These are phyloP conservation scores for Eremomyces bilateralis DNA, from an alignment of 495 filamentous ascomycete species.

Conservation along the genomic window DNA sequence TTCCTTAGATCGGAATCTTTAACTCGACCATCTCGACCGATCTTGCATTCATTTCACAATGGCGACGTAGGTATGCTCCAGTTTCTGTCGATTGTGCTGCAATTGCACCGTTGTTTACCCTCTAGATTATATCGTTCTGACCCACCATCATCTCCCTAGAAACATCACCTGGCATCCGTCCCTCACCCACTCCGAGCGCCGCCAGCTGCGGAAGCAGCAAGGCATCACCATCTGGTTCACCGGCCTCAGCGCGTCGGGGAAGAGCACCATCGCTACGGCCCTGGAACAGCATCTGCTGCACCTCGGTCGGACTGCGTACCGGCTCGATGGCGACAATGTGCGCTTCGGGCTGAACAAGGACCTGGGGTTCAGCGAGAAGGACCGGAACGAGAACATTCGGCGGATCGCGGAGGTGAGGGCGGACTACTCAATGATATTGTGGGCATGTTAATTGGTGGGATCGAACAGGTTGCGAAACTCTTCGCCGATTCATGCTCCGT, in stretches of 20 bases:
- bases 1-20: no score
- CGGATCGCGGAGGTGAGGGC: slow-evolving; percentile 60
- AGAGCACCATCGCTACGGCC: slow-evolving; percentile 87
- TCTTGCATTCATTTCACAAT: no score
- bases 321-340: slow-evolving; percentile 95
- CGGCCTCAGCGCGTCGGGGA: slow-evolving; percentile 82
- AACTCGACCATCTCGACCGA: no score
- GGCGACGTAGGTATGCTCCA: no score
- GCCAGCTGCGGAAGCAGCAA: slow-evolving; percentile 51
- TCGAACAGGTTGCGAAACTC: slow-evolving; percentile 60
- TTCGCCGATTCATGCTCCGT: slow-evolving; percentile 79
- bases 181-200: slow-evolving; percentile 70
- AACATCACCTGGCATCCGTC: slow-evolving; percentile 98
- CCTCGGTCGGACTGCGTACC: slow-evolving; percentile 60
- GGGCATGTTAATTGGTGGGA: not conserved
- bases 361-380: slow-evolving; percentile 77
- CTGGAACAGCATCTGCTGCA: slow-evolving; percentile 91
- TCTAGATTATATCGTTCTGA: no score
- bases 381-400: slow-evolving; percentile 93
- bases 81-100: no score
- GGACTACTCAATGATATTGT: not conserved
- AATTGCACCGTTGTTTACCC: no score
- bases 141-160: slow-evolving; percentile 25
- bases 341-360: slow-evolving; percentile 97
- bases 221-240: slow-evolving; percentile 97